phyloP scores from a whole-genome alignment of 129 eudicot genomes.

The Centaurea solstitialis region DNA sequence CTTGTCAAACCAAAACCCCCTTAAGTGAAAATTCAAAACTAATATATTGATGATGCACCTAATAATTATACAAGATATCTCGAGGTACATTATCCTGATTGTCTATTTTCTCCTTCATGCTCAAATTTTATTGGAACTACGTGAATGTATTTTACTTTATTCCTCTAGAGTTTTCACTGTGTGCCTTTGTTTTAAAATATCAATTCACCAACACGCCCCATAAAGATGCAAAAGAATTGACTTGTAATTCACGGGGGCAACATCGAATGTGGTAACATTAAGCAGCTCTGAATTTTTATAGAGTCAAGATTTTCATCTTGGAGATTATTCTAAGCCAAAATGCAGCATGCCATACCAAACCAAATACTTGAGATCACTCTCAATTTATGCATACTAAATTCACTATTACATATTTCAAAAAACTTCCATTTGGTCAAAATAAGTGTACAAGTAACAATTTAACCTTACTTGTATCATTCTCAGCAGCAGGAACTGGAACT shows the following conservation, averaged over 20 bases:
- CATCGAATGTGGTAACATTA: background rate
- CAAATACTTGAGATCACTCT: background rate
- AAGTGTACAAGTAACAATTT: background rate
- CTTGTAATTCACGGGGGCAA: background rate
- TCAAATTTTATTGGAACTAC: too few relatives aligned
- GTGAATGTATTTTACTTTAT: too few relatives aligned
- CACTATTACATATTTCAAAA: background rate
- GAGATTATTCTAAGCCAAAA: background rate
- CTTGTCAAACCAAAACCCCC: too few relatives aligned
- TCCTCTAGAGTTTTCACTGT: too few relatives aligned
- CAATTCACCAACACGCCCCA: background rate
- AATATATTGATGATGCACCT: too few relatives aligned
- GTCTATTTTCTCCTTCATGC: too few relatives aligned
- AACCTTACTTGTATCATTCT: slow-evolving; percentile 40
- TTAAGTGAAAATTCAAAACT: too few relatives aligned
- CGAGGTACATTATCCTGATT: too few relatives aligned
- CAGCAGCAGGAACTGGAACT: slow-evolving; percentile 28
- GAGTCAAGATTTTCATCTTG: background rate
- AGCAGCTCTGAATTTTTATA: background rate
- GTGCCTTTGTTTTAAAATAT: too few relatives aligned
- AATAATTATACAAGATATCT: too few relatives aligned
- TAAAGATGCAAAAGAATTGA: background rate
- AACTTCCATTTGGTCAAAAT: background rate
- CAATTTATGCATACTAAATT: background rate
- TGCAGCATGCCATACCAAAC: background rate